A percentile compares a stretch with the other conserved stretches of the same genome.
These are phyloP conservation scores for Amanita polypyramis DNA, from an alignment of 768 basidiomycete species.

Conservation along the genomic window DNA sequence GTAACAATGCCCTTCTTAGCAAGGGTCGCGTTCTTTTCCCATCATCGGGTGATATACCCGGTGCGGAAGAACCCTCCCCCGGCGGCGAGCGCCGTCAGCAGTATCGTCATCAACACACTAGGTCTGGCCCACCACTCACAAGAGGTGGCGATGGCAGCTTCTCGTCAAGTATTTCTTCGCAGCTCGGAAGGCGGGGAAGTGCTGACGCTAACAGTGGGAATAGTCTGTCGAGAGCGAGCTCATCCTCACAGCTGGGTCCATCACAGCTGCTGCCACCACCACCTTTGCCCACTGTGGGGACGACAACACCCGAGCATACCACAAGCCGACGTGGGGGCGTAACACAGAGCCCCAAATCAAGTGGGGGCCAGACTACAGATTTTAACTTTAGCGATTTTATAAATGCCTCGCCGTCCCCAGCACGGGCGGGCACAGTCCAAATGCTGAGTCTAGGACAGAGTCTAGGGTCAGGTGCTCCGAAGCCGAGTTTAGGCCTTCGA, in stretches of 20 bases:
- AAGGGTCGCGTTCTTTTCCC: conserved; percentile 69
- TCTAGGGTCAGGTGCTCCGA: conserved; percentile 21
- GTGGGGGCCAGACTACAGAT: conserved; percentile 20
- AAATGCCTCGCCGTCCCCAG: conserved; percentile 60
- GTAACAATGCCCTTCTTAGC: conserved; percentile 35
- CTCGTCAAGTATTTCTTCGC: conserved; percentile 25
- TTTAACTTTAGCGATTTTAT: conserved; percentile 69
- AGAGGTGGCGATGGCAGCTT: conserved; percentile 28
- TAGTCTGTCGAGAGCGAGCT: conserved; percentile 1
- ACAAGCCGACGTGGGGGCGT: conserved; percentile 15
- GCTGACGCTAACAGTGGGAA: conserved; percentile 1
- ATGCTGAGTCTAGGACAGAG: conserved; percentile 2
- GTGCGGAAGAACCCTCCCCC: conserved; percentile 9
- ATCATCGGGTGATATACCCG: conserved; percentile 14
- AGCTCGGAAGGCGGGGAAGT: conserved; percentile 14
- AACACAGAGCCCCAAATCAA: conserved; percentile 23
- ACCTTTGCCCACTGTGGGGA: conserved; percentile 14
- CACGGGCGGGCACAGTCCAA: conserved; percentile 17
- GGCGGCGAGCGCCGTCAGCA: conserved; percentile 7
- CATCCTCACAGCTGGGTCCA: conserved; percentile 5
- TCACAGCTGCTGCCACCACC: conserved; percentile 23
- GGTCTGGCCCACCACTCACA: conserved; percentile 8
- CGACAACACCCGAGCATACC: conserved; percentile 2
- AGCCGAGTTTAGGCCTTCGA: conserved; percentile 36
- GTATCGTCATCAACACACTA: conserved; percentile 6